Conservation (phyloP, 306 rosid species). For the Malus fusca region DNA sequence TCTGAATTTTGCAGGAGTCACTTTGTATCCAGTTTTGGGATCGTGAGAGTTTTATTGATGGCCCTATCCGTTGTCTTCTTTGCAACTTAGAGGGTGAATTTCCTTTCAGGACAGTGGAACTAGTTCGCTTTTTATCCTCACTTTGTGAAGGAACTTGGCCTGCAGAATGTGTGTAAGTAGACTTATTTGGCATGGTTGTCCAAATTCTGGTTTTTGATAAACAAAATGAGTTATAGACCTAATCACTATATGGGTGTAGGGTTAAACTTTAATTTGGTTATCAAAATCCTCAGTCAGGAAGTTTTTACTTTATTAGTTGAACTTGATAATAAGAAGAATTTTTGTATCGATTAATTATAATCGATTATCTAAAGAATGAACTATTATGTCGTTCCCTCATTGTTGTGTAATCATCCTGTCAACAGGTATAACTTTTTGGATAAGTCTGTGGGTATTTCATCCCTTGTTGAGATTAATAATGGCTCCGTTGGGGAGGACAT, state of each 20-base stretch:
- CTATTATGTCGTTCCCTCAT: not conserved
- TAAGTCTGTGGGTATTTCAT: slow-evolving; percentile 72
- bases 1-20: slow-evolving; percentile 65
- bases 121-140: slow-evolving; percentile 73
- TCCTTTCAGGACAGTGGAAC: slow-evolving; percentile 62
- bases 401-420: slow-evolving; percentile 14
- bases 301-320: not conserved
- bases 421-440: slow-evolving; percentile 82
- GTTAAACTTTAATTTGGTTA: not conserved
- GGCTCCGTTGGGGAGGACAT: slow-evolving; percentile 33
- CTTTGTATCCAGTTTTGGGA: slow-evolving; percentile 97
- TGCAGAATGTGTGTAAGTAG: slow-evolving; percentile 88
- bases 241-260: not conserved
- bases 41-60: slow-evolving; percentile 76
- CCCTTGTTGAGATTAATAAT: slow-evolving; percentile 54
- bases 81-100: slow-evolving; percentile 78
- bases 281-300: not conserved
- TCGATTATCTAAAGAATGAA: not conserved
- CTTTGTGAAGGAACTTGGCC: slow-evolving; percentile 95
- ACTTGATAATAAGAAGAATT: not conserved
- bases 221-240: not conserved
- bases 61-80: slow-evolving; percentile 82
- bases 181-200: slow-evolving; percentile 7
- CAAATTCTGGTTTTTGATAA: not conserved
- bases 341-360: not conserved